Evolutionary conservation across 345 rosid species (phyloP), one percentile per base, ranked within the genome.

Genomic region (Sonneratia alba): DNA sequence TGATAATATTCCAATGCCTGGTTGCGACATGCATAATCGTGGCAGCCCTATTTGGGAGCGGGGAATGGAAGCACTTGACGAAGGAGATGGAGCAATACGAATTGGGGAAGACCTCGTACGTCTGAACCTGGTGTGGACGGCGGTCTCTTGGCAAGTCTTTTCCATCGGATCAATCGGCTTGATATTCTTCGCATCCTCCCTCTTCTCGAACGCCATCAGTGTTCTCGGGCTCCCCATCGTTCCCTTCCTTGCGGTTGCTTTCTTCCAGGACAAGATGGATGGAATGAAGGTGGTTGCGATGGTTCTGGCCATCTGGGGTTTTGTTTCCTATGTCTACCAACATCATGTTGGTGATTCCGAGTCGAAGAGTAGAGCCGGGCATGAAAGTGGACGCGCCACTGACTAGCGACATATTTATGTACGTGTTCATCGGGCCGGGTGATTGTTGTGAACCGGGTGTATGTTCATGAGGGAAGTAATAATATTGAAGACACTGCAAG

Each of bases 231-330:
- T 78, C 79, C 85, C 89, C 4, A 57, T 81, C 2, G 79, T 80
- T 63, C 85, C 87, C 1, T 57, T 81, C 16, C 1, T 81, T 3
- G 85, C 87, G 3, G 87, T 81, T 59, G 49, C 81, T 37, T 55
- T 83, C 68, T 83, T 81, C 77, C 69, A 77, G 4, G 89, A 85
- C 21, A 71, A 73, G 65, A 78, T 85, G 81, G 74, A 71, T 8
- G 85, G 85, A 1, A 21, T 78, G 0, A 85, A 85, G 73, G 79
- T n/a, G 3, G 38, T 81, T 34, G 70, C 89, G 8, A 66, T 85
- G 76, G 68, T 77, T 27, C 59, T 85, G 64, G 84, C 85, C 68
- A 22, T 81, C 7, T 81, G 84, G 89, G 89, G 85, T 13, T 83
- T 83, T 37, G 16, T 78, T 37, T 83, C 84, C 0, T 85, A 81